These are phyloP conservation scores for Verbascum thapsus DNA, from an alignment of 257 asterid species.

Conservation along the genomic window DNA sequence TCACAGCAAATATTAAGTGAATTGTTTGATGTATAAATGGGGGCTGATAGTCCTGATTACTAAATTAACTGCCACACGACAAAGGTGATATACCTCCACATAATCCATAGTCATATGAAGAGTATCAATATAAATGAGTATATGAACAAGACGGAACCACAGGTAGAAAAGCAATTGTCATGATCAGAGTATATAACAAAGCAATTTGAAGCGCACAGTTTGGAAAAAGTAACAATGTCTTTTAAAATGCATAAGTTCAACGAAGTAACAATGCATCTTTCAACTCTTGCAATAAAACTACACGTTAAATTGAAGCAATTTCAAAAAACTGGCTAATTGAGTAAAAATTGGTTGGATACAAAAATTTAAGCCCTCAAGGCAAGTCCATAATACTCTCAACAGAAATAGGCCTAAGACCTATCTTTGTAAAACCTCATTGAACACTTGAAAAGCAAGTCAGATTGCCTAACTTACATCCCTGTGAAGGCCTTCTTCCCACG, in stretches of 20 bases:
- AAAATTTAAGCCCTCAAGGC: slow-evolving; percentile 21
- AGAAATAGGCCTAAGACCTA: slow-evolving; percentile 19
- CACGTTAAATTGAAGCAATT: not conserved
- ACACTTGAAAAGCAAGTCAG: not conserved
- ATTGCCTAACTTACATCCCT: slow-evolving; percentile 40
- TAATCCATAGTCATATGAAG: too few relatives aligned
- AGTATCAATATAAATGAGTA: too few relatives aligned
- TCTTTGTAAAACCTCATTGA: slow-evolving; percentile 5
- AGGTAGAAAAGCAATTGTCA: too few relatives aligned
- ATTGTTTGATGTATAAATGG: too few relatives aligned
- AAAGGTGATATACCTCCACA: too few relatives aligned
- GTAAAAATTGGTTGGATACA: slow-evolving; percentile 18
- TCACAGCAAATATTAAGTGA: too few relatives aligned
- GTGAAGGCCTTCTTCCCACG: slow-evolving; percentile 65
- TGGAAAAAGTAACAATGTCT: too few relatives aligned
- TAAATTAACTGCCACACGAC: too few relatives aligned
- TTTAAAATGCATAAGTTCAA: slow-evolving; percentile 5
- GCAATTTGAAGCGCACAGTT: too few relatives aligned
- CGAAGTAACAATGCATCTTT: not conserved
- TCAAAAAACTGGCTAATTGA: slow-evolving; percentile 8
- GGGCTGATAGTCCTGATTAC: too few relatives aligned
- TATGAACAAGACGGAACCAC: too few relatives aligned
- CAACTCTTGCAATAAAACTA: not conserved
- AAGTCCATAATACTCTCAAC: slow-evolving; percentile 19
- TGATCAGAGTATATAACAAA: too few relatives aligned